Base-by-base conservation (phyloP, 1,284 basidiomycete genomes). In the Ustilago sp. region DNA sequence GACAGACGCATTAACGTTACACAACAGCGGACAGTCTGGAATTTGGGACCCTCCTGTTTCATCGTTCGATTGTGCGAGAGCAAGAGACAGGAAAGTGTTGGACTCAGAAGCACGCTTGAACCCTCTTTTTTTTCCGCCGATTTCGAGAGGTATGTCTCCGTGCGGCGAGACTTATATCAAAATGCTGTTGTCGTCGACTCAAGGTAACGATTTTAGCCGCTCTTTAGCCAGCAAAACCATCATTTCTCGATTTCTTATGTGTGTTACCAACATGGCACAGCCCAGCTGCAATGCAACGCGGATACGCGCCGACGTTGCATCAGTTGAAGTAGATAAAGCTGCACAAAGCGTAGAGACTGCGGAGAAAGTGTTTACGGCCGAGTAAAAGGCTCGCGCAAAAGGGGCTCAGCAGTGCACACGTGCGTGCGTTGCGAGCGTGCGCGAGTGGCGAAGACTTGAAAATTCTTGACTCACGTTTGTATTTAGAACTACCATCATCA, bases 271-370 rank as follows among this genome's bases (percentile, higher is more conserved):
- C 28, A 32, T 50, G 28, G 48, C 48, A 50, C 48, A 50, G 47
- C 35, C 35, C 51, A 53, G 35, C 52, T 38, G 53, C 53, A 55
- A 4, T 9, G 9, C 34, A 39, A 28, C 53, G n/a, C 43, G 53
- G 53, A 55, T 38, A 55, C 53, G 38, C 53, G 53, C 35, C 53
- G 53, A 55, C 53, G 48, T 23, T 50, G 48, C 48, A 50, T 50
- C 48, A n/a, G n/a, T n/a, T n/a, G n/a, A n/a, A n/a, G n/a, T n/a
- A n/a, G n/a, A n/a, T n/a, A n/a, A n/a, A n/a, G n/a, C n/a, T n/a
- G n/a, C n/a, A n/a, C n/a, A n/a, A n/a, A n/a, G n/a, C n/a, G n/a
- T n/a, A n/a, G n/a, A n/a, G n/a, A n/a, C n/a, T n/a, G n/a, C n/a
- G n/a, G n/a, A n/a, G n/a, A n/a, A n/a, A n/a, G n/a, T n/a, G n/a